Conservation (phyloP, 2,329 filamentous ascomycete species). For the Stachybotrys echinatus region DNA sequence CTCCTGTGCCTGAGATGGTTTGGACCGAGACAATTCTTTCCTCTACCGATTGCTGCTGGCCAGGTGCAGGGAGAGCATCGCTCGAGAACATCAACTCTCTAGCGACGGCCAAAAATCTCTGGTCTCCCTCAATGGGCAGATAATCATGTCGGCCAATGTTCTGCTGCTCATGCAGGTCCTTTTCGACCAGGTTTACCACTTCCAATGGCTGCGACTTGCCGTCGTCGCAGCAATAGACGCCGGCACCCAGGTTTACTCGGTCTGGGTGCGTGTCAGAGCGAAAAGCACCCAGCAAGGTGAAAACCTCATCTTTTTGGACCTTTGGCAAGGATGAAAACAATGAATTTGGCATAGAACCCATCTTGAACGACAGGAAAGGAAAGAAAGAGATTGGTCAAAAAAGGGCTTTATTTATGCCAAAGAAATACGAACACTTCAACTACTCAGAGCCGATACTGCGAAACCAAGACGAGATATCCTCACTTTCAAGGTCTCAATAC, state of each 20-base stretch:
- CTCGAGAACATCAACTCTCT: conserved; percentile 11
- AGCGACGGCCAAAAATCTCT: conserved; percentile 10
- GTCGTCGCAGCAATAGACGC: conserved; percentile 16
- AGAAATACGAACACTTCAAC: no score
- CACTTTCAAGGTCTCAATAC: no score
- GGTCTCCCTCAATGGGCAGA: conserved; percentile 14
- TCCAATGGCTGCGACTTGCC: conserved; percentile 15
- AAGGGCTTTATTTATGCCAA: no score
- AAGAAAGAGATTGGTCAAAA: no score
- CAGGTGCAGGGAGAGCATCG: not conserved
- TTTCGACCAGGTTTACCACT: conserved; percentile 12
- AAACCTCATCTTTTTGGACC: conserved; percentile 8
- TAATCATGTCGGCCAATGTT: conserved; percentile 13
- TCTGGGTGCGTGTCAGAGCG: conserved; percentile 10
- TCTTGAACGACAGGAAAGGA: no score
- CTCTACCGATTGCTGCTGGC: not conserved
- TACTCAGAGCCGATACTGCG: no score
- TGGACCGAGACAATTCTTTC: conserved; percentile 18
- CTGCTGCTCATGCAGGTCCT: conserved; percentile 9
- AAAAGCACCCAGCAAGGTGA: conserved; percentile 6
- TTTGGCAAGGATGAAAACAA: conserved; percentile 5
- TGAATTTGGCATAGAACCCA: not conserved
- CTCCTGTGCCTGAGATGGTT: conserved; percentile 29
- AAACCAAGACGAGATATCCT: no score
- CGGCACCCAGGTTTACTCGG: conserved; percentile 14